A percentile compares a stretch with the other conserved stretches of the same genome.
Conservation (phyloP, 1,284 basidiomycete species). For the Chalciporus sp. region DNA sequence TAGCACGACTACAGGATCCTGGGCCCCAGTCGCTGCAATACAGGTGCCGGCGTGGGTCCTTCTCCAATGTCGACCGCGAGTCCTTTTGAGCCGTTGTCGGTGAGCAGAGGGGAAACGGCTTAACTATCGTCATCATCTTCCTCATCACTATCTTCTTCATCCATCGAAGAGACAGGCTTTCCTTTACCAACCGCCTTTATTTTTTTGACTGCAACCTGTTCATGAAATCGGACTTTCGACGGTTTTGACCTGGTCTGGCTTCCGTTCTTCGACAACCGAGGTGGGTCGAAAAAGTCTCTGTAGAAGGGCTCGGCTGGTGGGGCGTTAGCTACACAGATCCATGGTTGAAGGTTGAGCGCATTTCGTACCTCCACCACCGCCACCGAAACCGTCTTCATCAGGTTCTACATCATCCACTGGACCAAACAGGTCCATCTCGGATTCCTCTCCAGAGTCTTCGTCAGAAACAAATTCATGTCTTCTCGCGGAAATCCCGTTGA, state of each 20-base stretch:
- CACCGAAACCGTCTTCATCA: conserved; percentile 45
- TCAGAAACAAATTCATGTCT: conserved; percentile 55
- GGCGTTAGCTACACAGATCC: not conserved
- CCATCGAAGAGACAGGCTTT: conserved; percentile 46
- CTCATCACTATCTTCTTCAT: conserved; percentile 41
- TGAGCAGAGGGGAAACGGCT: not conserved
- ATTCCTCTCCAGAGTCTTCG: conserved; percentile 56
- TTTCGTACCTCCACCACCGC: conserved; percentile 45
- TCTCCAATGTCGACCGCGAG: not conserved
- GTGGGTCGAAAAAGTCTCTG: conserved; percentile 73
- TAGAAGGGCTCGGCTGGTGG: conserved; percentile 58
- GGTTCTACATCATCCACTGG: conserved; percentile 47
- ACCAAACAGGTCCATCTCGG: conserved; percentile 72
- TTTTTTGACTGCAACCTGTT: conserved; percentile 78
- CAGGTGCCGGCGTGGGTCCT: not conserved
- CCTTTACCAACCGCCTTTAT: conserved; percentile 71
- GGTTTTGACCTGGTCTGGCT: conserved; percentile 22
- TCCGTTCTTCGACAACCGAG: conserved; percentile 31
- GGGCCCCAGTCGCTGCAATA: not conserved
- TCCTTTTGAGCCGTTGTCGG: not conserved
- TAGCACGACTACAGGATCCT: not conserved
- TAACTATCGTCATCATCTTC: conserved; percentile 33
- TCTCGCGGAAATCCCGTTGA: conserved; percentile 62
- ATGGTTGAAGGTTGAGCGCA: not conserved
- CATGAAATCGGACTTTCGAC: conserved; percentile 74